phyloP scores from a whole-genome alignment of 2,329 filamentous ascomycete species.

The Emergomyces africanus region DNA sequence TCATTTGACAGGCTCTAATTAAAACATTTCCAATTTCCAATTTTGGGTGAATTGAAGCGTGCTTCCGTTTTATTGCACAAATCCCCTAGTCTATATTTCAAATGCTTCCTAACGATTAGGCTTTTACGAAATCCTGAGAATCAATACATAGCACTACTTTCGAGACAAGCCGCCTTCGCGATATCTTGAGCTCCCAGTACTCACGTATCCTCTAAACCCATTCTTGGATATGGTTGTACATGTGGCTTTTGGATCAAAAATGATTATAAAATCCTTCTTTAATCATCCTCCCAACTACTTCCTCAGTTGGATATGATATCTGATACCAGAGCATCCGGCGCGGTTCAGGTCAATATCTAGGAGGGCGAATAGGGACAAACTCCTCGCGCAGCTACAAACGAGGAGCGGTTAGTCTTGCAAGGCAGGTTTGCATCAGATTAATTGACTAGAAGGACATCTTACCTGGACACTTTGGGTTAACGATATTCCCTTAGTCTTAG shows the following conservation, averaged over 20 bases:
- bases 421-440: not conserved
- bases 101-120: not conserved
- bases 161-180: not conserved
- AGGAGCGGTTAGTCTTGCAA: not conserved
- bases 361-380: not conserved
- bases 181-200: not conserved
- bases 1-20: not conserved
- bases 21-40: not conserved
- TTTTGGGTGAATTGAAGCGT: not conserved
- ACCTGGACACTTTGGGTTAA: not conserved
- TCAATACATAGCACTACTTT: not conserved
- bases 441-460: not conserved
- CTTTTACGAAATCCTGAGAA: not conserved
- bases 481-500: not conserved
- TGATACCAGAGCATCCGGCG: not conserved
- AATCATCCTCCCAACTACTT: not conserved
- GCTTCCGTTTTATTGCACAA: not conserved
- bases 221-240: not conserved
- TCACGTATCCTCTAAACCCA: not conserved
- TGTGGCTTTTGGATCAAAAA: not conserved
- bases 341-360: not conserved
- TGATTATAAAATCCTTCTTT: not conserved
- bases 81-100: not conserved
- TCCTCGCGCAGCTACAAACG: not conserved
- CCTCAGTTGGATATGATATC: not conserved